Evolutionary conservation across 306 rosid genomes (phyloP), one percentile per base, ranked within the genome.

Genomic region (Trifolium fragiferum): DNA sequence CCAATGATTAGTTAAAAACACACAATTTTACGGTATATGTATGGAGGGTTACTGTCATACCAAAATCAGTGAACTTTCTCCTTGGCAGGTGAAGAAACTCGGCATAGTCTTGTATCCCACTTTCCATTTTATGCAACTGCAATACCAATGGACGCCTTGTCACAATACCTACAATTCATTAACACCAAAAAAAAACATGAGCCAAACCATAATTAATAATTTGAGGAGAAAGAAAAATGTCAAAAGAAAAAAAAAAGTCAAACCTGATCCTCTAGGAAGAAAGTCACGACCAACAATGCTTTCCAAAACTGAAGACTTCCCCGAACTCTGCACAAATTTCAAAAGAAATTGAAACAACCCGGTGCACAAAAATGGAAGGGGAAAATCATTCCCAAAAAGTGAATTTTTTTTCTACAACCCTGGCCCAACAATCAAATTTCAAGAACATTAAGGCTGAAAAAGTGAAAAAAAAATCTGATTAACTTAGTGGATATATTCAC

Each of bases 241-340:
- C 33, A 76, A 13, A 16, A 13, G n/a, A 7, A 32, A 30, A 16
- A 2, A 5, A 16, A 2, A 6, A 14, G 30, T 10, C 76, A 9
- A 68, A 94, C 99, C 99, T 84, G 99, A 94, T 82, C 99, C 99
- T 81, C 99, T 83, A 2, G 99, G 99, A 65, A 94, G 91, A 82
- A 94, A 94, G 77, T 94, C 99, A 69, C 99, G 97, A 16, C 99
- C 99, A 37, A 94, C 99, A 66, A 92, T 92, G 73, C 97, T 94
- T 88, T 94, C 99, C 87, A 94, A 74, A 60, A 94, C 97, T 14
- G 99, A 94, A 79, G 97, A 94, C 77, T 94, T 94, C 10, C 98
- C 98, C 0, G 98, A 94, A 87, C 98, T 94, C 98, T 94, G 95
- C 59, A 55, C 62, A 33, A 38, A 35, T 57, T 63, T 63, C 5